These are phyloP conservation scores for Suhomyces maxii DNA, from an alignment of 1,139 yeast genomes.

Conservation along the genomic window DNA sequence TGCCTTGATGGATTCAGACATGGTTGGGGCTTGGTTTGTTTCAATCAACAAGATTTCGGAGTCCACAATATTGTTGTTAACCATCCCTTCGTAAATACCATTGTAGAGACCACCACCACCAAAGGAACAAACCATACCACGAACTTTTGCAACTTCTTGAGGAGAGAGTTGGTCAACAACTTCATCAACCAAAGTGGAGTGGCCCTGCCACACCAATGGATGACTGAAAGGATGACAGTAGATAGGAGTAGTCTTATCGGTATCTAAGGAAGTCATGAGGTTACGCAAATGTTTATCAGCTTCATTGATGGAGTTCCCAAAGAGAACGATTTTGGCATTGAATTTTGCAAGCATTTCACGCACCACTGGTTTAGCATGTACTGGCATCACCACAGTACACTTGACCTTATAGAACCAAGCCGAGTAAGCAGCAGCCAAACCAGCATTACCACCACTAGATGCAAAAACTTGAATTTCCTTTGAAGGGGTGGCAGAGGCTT, in stretches of 20 bases:
- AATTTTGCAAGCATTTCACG: constrained; percentile 34
- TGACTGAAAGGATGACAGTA: constrained; percentile 75
- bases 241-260: constrained; percentile 32
- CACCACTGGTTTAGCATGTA: constrained; percentile 36
- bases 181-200: constrained; percentile 60
- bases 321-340: constrained; percentile 55
- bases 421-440: constrained; percentile 70
- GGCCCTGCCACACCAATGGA: constrained; percentile 68
- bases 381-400: constrained; percentile 70
- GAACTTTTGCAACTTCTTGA: constrained; percentile 33
- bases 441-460: constrained; percentile 80
- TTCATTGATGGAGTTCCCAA: constrained; percentile 64
- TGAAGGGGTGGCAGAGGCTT: constrained; percentile 17
- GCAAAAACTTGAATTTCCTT: constrained; percentile 51
- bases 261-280: constrained; percentile 17
- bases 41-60: constrained; percentile 38
- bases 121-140: constrained; percentile 63
- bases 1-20: constrained; percentile 48
- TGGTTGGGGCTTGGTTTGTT: constrained; percentile 60
- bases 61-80: constrained; percentile 31
- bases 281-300: constrained; percentile 55
- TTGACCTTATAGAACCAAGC: constrained; percentile 44
- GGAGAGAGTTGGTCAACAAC: constrained; percentile 40
- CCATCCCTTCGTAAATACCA: constrained; percentile 61
- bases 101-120: constrained; percentile 78